Base-by-base conservation (phyloP, 2,329 filamentous ascomycete species). In the Paradendryphiella salina region DNA sequence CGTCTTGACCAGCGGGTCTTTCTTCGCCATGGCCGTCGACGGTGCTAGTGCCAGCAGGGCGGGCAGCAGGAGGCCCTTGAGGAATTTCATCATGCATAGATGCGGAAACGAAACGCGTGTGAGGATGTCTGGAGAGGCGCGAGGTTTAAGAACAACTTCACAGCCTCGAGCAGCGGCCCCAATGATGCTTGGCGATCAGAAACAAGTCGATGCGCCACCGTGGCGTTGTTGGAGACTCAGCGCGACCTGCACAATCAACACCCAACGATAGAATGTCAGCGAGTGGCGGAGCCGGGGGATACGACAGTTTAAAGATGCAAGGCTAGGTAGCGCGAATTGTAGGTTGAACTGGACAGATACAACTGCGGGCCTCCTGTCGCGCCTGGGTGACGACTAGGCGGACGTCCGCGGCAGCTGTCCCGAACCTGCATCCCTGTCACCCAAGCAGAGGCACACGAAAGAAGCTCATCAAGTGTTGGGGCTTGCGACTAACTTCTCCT, bases 1-100 rank as follows among this genome's bases (percentile, higher is more conserved):
- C 52, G 79, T 76, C 55, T 81, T 79, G 64, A 96, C 80, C 48
- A 80, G 79, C 18, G 92, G 92, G 40, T 79, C 78, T 66, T 85
- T 82, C 57, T 81, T 87, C 60, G 70, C 63, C 65, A 72, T 48
- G 46, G 63, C 57, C 50, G 63, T 54, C 44, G 65, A 44, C 32
- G 67, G 54, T 49, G 64, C 62, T 52, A 71, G 55, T 59, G 79
- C 80, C 71, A 83, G 75, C 69, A 85, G 72, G 71, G 74, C 72
- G 63, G 79, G 72, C 68, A 81, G 69, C 65, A 80, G 71, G 54
- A 73, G 65, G 70, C 70, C 66, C 69, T 64, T 67, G 59, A 64
- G 59, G 60, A 61, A 63, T 65, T 67, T 68, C 71, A 73, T 73
- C 56, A 66, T 71, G 70, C 70, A 73, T 73, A 64, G 59, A 66